phyloP scores from a whole-genome alignment of 345 rosid species.

The Xanthoceras sorbifolium region DNA sequence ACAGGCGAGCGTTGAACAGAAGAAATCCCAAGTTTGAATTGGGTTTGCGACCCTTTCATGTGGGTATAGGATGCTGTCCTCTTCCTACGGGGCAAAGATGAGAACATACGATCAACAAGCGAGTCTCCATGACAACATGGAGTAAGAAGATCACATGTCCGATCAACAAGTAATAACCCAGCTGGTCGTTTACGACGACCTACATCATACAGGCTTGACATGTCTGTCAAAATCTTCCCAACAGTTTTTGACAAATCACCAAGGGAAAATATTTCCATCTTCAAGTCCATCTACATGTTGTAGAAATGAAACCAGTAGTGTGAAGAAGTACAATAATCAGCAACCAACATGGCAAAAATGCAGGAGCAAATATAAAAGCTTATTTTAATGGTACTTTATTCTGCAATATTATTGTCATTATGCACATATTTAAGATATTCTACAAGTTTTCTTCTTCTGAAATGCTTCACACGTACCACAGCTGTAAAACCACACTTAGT shows the following conservation, averaged over 20 bases:
- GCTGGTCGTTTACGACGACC: conserved; percentile 94
- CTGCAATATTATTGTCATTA: not conserved
- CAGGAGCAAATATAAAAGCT: conserved; percentile 8
- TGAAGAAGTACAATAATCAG: not conserved
- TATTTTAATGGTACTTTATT: not conserved
- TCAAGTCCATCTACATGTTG: conserved; percentile 87
- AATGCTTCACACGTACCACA: not conserved
- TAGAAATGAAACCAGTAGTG: conserved; percentile 21
- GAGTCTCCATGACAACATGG: conserved; percentile 94
- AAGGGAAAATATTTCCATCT: conserved; percentile 91
- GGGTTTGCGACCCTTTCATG: conserved; percentile 52
- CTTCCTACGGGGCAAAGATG: conserved; percentile 74
- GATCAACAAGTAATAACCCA: conserved; percentile 84
- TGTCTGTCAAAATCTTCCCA: conserved; percentile 92
- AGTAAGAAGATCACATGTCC: conserved; percentile 92
- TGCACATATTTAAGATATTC: not conserved
- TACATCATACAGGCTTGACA: conserved; percentile 97
- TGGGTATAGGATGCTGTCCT: conserved; percentile 41
- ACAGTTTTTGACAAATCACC: conserved; percentile 86
- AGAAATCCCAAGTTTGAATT: conserved; percentile 46
- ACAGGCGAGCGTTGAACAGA: conserved; percentile 63
- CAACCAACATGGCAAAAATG: conserved; percentile 17
- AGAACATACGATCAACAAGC: conserved; percentile 79
- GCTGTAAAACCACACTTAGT: not conserved
- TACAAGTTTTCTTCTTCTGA: not conserved